Evolutionary conservation across 345 rosid species (phyloP), one percentile per base, ranked within the genome.

Genomic region (Nasturtium officinale): DNA sequence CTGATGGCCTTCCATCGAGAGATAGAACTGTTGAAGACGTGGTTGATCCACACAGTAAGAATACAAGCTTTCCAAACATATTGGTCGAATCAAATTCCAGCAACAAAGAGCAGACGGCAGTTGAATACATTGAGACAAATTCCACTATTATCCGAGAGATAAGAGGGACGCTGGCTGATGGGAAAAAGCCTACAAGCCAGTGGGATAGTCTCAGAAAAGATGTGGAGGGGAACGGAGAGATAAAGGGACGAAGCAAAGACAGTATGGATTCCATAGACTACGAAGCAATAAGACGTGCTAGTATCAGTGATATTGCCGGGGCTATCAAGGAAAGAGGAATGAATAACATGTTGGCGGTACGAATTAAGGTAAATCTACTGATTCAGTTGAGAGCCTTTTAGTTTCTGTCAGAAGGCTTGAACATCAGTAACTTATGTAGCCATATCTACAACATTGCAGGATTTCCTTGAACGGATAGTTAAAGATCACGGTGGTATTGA

Each of bases 261-360:
- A 61, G 81, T 28, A 80, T 75, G 91, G 96, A 94, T 81, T 85
- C 98, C 16, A 43, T 91, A 33, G 97, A 94, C 80, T 94, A 88
- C 60, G 93, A 91, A 83, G 91, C 95, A 65, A 30, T 94, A 77
- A 87, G 97, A 78, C 26, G 74, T 42, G 90, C 92, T 37, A 61
- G 66, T 52, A 78, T 86, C 20, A 48, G 60, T 7, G 84, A 86
- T 75, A 85, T 94, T 40, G 75, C 97, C 35, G 76, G 84, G 0
- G 69, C 91, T 28, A 94, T 91, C 30, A 88, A 80, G 80, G 97
- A 83, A 71, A 79, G 98, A 69, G 98, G 98, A 25, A 91, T 91
- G 95, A 91, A 91, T 81, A 85, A 89, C 72, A 81, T 89, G 92
- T 80, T 94, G 70, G 98, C 97, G 5, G 90, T 82, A 71, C 79